These are phyloP conservation scores for Solanum paucissectum DNA, from an alignment of 257 asterid species.

Conservation along the genomic window DNA sequence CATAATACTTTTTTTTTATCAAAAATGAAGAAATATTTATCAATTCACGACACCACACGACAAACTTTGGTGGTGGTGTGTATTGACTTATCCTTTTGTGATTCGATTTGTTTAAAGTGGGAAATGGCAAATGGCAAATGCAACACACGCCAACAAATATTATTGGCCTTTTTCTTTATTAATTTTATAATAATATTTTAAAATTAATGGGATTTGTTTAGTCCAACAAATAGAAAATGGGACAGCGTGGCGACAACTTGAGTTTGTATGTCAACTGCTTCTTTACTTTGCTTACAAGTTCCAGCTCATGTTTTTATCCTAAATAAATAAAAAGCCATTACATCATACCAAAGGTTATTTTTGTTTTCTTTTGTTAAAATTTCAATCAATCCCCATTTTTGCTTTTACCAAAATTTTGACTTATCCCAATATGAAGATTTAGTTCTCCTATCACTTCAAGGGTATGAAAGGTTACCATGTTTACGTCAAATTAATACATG, in stretches of 20 bases:
- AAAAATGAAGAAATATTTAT: neutral
- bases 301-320: neutral
- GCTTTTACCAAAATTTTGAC: neutral
- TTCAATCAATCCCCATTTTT: neutral
- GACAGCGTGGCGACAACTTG: neutral
- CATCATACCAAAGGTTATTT: neutral
- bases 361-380: neutral
- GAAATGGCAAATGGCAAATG: neutral
- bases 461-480: neutral
- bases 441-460: neutral
- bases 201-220: neutral
- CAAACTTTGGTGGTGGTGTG: neutral
- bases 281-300: neutral
- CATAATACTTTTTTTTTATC: accelerated
- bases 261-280: neutral
- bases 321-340: neutral
- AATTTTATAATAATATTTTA: neutral
- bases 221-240: neutral
- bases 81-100: neutral
- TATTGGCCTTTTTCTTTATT: neutral
- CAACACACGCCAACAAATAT: neutral
- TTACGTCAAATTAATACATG: neutral
- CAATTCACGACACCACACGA: accelerated
- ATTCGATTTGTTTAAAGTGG: neutral
- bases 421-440: neutral